phyloP scores from a whole-genome alignment of 257 asterid species.

The Gentiana dahurica region DNA sequence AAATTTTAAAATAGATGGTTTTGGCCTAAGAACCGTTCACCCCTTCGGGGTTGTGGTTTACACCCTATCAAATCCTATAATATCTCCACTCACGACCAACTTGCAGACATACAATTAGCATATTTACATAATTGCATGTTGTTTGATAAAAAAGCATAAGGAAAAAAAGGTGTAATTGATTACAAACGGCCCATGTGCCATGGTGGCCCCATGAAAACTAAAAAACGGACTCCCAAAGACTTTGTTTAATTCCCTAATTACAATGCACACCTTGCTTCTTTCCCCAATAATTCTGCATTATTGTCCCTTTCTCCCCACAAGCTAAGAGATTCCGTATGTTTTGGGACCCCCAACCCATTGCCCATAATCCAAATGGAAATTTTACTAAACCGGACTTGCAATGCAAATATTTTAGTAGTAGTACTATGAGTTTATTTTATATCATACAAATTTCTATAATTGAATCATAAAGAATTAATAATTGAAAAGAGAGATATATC shows the following conservation, averaged over 20 bases:
- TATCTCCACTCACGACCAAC: no score
- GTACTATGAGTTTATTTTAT: not conserved
- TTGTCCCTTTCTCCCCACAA: conserved; percentile 29
- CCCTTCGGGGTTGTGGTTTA: no score
- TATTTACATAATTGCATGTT: no score
- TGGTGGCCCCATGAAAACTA: conserved; percentile 70
- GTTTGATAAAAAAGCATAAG: no score
- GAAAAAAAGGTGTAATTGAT: conserved; percentile 39
- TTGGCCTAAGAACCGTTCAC: no score
- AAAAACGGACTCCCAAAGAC: conserved; percentile 65
- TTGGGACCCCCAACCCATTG: conserved; percentile 16
- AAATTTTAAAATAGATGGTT: no score
- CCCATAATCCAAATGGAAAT: conserved; percentile 9
- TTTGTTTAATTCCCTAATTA: conserved; percentile 41
- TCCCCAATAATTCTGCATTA: conserved; percentile 42
- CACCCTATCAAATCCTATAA: no score
- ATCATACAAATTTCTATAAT: conserved; percentile 14
- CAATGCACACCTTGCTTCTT: conserved; percentile 43
- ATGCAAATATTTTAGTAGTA: not conserved
- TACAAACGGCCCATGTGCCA: conserved; percentile 87
- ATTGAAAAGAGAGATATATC: no score
- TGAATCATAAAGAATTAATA: no score
- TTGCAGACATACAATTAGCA: no score
- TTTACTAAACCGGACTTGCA: conserved; percentile 11
- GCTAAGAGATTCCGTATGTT: conserved; percentile 16